Conservation (phyloP, 306 rosid species). For the Pueraria montana region DNA sequence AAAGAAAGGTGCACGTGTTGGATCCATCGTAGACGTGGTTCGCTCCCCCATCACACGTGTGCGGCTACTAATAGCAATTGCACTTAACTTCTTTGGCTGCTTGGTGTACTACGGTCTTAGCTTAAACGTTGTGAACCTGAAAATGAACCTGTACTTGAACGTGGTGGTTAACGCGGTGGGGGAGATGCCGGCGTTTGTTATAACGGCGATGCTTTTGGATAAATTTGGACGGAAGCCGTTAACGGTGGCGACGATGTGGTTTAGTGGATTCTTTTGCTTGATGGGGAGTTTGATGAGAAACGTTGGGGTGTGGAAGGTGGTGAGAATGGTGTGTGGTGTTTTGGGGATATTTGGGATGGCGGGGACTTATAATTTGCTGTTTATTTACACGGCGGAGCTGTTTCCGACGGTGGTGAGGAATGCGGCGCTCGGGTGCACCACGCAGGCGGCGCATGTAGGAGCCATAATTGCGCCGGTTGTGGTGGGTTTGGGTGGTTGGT, state of each 20-base stretch:
- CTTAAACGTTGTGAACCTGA: constrained; percentile 73
- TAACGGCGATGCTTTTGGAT: constrained; percentile 75
- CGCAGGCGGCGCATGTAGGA: constrained; percentile 87
- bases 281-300: constrained; percentile 58
- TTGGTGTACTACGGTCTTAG: constrained; percentile 86
- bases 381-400: constrained; percentile 76
- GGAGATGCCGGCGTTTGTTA: constrained; percentile 83
- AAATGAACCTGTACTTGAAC: constrained; percentile 70
- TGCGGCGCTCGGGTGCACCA: constrained; percentile 72
- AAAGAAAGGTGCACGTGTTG: constrained; percentile 53
- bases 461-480: constrained; percentile 85
- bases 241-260: constrained; percentile 78
- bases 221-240: constrained; percentile 68
- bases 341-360: constrained; percentile 93
- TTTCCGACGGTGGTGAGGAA: constrained; percentile 94
- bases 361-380: constrained; percentile 80
- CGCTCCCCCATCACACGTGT: constrained; percentile 64
- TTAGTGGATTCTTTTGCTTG: constrained; percentile 77
- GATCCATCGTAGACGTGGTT: constrained; percentile 71
- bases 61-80: constrained; percentile 65
- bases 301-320: constrained; percentile 64
- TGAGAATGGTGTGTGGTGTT: constrained; percentile 76
- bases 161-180: constrained; percentile 79
- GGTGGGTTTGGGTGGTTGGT: constrained; percentile 77
- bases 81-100: constrained; percentile 64